Percentiles rank a stretch among this genome's conserved stretches.
phyloP scores from a whole-genome alignment of 2,329 filamentous ascomycete genomes.

The Fusarium longipes region DNA sequence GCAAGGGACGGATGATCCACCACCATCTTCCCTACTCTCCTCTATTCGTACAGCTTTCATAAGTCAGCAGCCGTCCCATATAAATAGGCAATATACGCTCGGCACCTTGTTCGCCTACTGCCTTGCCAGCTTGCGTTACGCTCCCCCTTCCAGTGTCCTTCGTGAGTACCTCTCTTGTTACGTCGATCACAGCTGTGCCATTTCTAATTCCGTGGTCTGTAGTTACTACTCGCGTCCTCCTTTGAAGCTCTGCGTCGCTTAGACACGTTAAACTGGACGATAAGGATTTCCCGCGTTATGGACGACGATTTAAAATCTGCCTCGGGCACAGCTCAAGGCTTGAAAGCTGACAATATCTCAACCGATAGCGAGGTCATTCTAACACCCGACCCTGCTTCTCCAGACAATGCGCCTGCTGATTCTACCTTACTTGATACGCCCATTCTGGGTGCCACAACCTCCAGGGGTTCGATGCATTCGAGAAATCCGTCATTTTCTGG shows the following conservation, averaged over 20 bases:
- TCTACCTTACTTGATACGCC: conserved; percentile 61
- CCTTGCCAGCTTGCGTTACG: conserved; percentile 1
- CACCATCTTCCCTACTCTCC: not conserved
- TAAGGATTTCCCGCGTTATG: conserved; percentile 25
- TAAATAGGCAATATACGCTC: conserved; percentile 12
- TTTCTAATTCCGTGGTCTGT: not conserved
- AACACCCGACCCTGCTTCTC: conserved; percentile 57
- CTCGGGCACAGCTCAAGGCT: conserved; percentile 25
- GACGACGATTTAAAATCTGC: conserved; percentile 44
- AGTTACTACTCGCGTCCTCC: not conserved
- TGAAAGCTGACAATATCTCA: conserved; percentile 43
- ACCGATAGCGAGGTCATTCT: conserved; percentile 54
- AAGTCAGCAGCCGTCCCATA: conserved; percentile 4
- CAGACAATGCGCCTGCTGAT: conserved; percentile 58
- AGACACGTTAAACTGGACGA: conserved; percentile 8
- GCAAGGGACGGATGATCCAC: conserved; percentile 25
- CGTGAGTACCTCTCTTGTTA: conserved; percentile 8
- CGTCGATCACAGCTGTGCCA: not conserved
- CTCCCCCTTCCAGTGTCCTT: no score
- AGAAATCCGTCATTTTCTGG: conserved; percentile 85
- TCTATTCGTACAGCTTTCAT: conserved; percentile 11
- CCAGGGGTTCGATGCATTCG: conserved; percentile 70
- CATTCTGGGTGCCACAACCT: conserved; percentile 58
- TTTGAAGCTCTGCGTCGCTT: not conserved
- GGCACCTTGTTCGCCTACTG: not conserved